Evolutionary conservation across 1,139 yeast genomes (phyloP), one percentile per base, ranked within the genome.

Genomic region (Wickerhamiella infanticola): DNA sequence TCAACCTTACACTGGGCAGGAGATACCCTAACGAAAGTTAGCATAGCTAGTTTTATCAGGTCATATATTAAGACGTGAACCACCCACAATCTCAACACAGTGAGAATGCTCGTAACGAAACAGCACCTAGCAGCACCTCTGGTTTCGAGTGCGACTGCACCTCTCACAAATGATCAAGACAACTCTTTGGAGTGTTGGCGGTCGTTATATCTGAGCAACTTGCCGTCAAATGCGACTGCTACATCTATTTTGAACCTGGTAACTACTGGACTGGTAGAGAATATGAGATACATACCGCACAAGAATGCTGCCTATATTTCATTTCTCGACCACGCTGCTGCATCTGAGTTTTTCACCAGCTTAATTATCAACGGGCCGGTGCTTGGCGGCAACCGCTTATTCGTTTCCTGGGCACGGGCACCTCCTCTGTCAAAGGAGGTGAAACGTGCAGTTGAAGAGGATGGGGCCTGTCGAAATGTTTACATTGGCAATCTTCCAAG

Each of bases 391-490:
- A 69, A 70, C 27, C 63, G 66, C 5, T 57, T 77, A 43, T 61
- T 65, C 42, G 69, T 85, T 37, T 79, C 81, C 25, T 82, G 93
- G 78, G 83, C 84, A 7, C 70, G 73, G 44, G 75, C 82, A 42
- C 67, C 76, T 33, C 73, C 81, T 8, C 72, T 85, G 31, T 73
- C 79, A 44, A 79, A 86, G 1, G 72, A 79, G 3, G 83, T 88
- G 6, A 67, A 76, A 52, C 73, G 75, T 48, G 82, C 90, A 24
- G 83, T 88, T 43, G 79, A 79, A 54, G 76, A 81, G 53, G 88
- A 85, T 54, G 86, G 88, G 37, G 97, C 97, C 7, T 83, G 96
- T 4, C 74, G 97, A 64, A 83, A 84, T 57, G 94, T 90, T 23
- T 86, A 82, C 60, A 70, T 90, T 51, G 94, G 95, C 25, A 77